phyloP scores from a whole-genome alignment of 306 rosid species.

The Trifolium repens region DNA sequence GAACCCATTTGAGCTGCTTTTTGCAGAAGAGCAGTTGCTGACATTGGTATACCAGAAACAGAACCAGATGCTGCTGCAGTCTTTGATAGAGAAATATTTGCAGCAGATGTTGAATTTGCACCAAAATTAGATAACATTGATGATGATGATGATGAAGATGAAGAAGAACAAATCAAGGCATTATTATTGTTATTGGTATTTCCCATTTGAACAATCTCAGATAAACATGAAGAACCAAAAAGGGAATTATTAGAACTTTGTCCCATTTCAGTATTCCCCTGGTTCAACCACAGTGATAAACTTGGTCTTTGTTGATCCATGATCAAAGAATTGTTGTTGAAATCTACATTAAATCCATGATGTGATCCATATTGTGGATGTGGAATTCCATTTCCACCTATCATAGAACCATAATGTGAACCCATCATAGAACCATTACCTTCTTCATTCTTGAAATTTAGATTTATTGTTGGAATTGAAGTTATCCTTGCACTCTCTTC shows the following conservation, averaged over 20 bases:
- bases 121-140: slow-evolving; percentile 55
- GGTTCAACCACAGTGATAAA: slow-evolving; percentile 77
- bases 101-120: slow-evolving; percentile 48
- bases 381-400: slow-evolving; percentile 21
- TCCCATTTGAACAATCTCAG: slow-evolving; percentile 64
- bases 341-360: slow-evolving; percentile 44
- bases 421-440: slow-evolving; percentile 16
- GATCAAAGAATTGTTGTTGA: slow-evolving; percentile 19
- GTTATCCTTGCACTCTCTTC: slow-evolving; percentile 89
- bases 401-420: slow-evolving; percentile 4
- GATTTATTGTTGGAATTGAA: slow-evolving; percentile 58
- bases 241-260: slow-evolving; percentile 42
- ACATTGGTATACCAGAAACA: slow-evolving; percentile 56
- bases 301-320: slow-evolving; percentile 57
- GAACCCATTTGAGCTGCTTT: slow-evolving; percentile 81
- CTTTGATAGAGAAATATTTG: slow-evolving; percentile 53
- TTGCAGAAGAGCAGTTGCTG: slow-evolving; percentile 70
- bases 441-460: slow-evolving; percentile 69
- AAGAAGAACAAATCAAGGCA: slow-evolving; percentile 51
- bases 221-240: slow-evolving; percentile 49
- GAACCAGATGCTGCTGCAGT: slow-evolving; percentile 40
- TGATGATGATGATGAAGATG: slow-evolving; percentile 38
- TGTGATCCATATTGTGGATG: slow-evolving; percentile 51
- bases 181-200: slow-evolving; percentile 31
- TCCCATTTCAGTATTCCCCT: slow-evolving; percentile 55